Base-by-base conservation (phyloP, 805 yeast genomes). In the Metschnikowia kunwiensis region DNA sequence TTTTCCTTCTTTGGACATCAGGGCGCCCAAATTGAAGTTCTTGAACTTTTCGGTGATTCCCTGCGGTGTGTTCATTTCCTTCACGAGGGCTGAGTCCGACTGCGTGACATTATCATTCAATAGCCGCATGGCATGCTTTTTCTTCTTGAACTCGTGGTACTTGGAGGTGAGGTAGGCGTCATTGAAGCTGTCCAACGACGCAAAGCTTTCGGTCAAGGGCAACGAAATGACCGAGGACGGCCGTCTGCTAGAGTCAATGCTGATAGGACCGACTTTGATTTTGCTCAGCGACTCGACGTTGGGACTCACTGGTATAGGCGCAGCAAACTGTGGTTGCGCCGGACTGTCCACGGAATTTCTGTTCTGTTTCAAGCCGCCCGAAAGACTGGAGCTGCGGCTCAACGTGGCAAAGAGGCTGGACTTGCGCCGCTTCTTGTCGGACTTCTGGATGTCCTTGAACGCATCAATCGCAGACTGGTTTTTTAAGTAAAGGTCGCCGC, bases 131-230 rank as follows among this genome's bases (percentile, higher is more conserved):
- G 36, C 36, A 6, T 37, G 43, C 34, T 40, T 43, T 31, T 41
- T 43, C 36, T 44, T 54, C 20, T 44, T 35, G 46, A 46, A 61
- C 38, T 67, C 69, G 17, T 60, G 57, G 40, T 65, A 65, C 42
- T 62, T 63, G 38, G 54, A 44, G 34, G 61, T 70, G 42, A 70
- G 68, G 41, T 70, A 74, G 34, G 77, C 82, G 46, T 77, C 73
- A 52, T 80, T 79, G 41, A 75, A 72, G 54, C 88, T 78, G 51
- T 81, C 88, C 52, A 84, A 61, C 0, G 89, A 82, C 1, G 91
- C 91, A 65, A 82, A 82, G 43, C 88, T 81, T 27, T 84, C 85
- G 43, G 77, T 80, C 11, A 80, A 65, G 0, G 86, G 86, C 25
- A 82, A 63, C 18, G 80, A 74, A 38, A 82, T 79, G 28, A 84